Evolutionary conservation across 495 filamentous ascomycete genomes (phyloP), one percentile per base, ranked within the genome.

Genomic region (Diplogelasinospora grovesii): DNA sequence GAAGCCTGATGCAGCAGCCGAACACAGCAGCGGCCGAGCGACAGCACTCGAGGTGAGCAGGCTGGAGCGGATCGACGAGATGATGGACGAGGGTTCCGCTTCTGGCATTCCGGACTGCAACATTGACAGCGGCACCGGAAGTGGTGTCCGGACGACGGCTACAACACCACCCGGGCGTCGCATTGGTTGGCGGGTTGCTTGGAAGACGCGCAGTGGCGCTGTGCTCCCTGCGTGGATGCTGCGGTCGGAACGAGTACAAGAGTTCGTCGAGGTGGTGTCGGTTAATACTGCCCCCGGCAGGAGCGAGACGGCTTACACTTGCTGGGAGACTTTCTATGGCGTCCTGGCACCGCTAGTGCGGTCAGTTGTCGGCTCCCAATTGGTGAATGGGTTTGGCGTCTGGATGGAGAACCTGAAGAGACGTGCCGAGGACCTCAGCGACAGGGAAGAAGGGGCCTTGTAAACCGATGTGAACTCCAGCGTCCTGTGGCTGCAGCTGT

Each of bases 301-400:
- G 8, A 22, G 1, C 0, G 42, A 43, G 25, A 55, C 37, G 1
- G 43, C 45, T 19, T 67, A 67, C 30, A 16, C 13, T 7, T 57
- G 52, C 50, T 65, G 58, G 60, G 64, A 67, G 53, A 67, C 64
- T n/a, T 65, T 65, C 26, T 59, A 60, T 7, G 64, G 64, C 0
- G 7, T 36, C 27, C 16, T 67, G 53, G 60, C 49, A 13, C 49
- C 48, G 5, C 48, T 59, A 9, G 41, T 60, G 19, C 35, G 37
- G 39, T 0, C 45, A 15, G 36, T 33, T 0, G 50, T 51, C 10
- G 47, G 51, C 7, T 23, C 16, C 14, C 45, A 53, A 49, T 36
- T 67, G 1, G 37, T 41, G 34, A 41, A 23, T 2, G 64, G 54
- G 21, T 63, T 64, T 44, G 48, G 38, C 20, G 45, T 25, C 19